Evolutionary conservation across 805 yeast genomes (phyloP), one percentile per base, ranked within the genome.

Genomic region (Metschnikowia gruessii): DNA sequence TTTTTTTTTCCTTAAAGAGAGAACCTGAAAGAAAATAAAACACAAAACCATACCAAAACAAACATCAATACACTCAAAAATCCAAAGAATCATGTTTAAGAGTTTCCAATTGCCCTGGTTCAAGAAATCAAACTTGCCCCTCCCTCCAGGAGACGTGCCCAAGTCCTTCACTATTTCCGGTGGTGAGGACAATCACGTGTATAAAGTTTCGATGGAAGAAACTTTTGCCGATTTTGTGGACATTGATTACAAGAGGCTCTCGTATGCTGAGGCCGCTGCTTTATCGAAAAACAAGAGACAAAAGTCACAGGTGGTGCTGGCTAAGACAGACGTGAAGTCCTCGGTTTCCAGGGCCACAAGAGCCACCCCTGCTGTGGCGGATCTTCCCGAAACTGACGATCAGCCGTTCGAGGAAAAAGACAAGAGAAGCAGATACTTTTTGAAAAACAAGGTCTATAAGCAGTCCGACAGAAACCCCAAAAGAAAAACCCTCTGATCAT

Each of bases 221-320:
- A 57, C 63, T 31, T 60, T 59, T 13, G 70, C 66, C 24, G 66
- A 58, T 37, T 62, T 70, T 43, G 65, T 72, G 18, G 73, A 69
- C 36, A 68, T 72, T 45, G 61, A 62, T 42, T 58, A 52, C 51
- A 63, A 63, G 37, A 62, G 64, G 43, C 60, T 72, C 49, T 62
- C 71, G n/a, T 72, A 71, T 48, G 77, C 77, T n/a, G 76, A 72
- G 52, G 77, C 63, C 24, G 75, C 76, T 4, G 55, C 62, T 18
- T 48, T 68, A 54, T 57, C 64, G n/a, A 53, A 50, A 41, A 42
- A 53, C 45, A 61, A 60, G 48, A 41, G 48, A 32, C 65, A 57
- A 46, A 45, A 62, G 8, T 31, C 54, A n/a, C 42, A 28, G 28
- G 48, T 45, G 39, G n/a, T 39, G 5, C n/a, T 11, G 31, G 19